Percentiles rank a stretch among this genome's conserved stretches.
Evolutionary conservation across 345 rosid genomes (phyloP).

Genomic region (Aquilaria sinensis): DNA sequence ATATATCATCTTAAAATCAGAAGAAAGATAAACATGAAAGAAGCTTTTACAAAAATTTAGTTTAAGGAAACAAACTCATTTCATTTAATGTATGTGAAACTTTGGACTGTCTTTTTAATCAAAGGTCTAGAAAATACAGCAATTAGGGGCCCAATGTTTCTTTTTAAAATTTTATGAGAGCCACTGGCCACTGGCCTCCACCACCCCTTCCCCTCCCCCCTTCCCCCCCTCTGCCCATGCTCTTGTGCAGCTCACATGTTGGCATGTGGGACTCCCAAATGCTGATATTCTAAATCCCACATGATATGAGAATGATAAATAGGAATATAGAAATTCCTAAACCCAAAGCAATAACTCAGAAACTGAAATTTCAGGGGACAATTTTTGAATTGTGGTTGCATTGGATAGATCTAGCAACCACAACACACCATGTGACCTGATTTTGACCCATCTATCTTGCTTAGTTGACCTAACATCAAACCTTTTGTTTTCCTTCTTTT

Average conservation of each 20-base stretch:
- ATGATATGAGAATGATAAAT: constrained; percentile 6
- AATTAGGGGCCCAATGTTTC: too few species aligned
- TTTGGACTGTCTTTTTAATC: too few species aligned
- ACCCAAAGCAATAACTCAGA: constrained; percentile 10
- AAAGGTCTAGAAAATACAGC: too few species aligned
- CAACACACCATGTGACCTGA: constrained; percentile 44
- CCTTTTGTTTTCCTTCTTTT: neutral
- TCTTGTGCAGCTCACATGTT: constrained; percentile 39
- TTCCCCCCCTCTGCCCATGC: constrained; percentile 17
- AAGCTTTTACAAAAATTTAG: too few species aligned
- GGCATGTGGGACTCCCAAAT: constrained; percentile 36
- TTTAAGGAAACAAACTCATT: too few species aligned
- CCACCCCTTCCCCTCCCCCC: too few species aligned
- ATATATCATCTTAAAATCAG: too few species aligned
- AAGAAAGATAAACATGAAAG: too few species aligned
- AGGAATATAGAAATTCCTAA: constrained; percentile 11
- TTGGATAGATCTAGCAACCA: constrained; percentile 10
- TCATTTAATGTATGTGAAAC: too few species aligned
- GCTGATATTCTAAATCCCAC: constrained; percentile 32
- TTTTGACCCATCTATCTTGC: constrained; percentile 27
- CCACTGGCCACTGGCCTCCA: too few species aligned
- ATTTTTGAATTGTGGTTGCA: constrained; percentile 12
- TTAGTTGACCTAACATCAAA: constrained; percentile 25
- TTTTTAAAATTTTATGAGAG: too few species aligned
- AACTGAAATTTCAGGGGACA: neutral